A percentile compares a stretch with the other conserved stretches of the same genome.
Evolutionary conservation across 768 basidiomycete genomes (phyloP).

Genomic region (Agaricus subrufescens): DNA sequence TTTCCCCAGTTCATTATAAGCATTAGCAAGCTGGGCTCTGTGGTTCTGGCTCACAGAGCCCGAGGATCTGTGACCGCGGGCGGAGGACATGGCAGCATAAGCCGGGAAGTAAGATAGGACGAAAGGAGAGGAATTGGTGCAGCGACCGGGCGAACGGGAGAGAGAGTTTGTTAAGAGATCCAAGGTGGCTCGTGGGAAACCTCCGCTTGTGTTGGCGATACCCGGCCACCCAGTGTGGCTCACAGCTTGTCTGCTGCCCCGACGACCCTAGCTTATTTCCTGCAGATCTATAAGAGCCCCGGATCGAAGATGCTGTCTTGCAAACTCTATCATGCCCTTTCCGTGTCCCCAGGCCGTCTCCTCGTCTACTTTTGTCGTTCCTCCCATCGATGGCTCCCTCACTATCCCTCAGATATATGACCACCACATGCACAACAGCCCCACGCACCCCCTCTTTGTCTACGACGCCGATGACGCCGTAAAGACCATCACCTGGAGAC

Average conservation of each 20-base stretch:
- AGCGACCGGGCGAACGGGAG: constrained; percentile 20
- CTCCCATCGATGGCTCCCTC: constrained; percentile 27
- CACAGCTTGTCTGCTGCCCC: too few relatives aligned
- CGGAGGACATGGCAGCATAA: constrained; percentile 43
- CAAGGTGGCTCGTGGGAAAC: too few relatives aligned
- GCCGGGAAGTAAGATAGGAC: constrained; percentile 26
- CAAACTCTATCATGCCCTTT: not conserved
- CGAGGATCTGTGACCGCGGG: constrained; percentile 56
- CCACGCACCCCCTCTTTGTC: constrained; percentile 24
- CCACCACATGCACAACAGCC: constrained; percentile 20
- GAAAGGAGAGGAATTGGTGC: constrained; percentile 31
- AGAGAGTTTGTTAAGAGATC: not conserved
- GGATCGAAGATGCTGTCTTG: too few relatives aligned
- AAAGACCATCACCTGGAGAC: constrained; percentile 14
- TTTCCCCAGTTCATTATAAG: constrained; percentile 96
- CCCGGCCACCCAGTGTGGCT: too few relatives aligned
- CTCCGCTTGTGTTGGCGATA: too few relatives aligned
- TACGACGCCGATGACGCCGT: constrained; percentile 14
- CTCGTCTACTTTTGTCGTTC: constrained; percentile 14
- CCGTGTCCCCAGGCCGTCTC: constrained; percentile 9
- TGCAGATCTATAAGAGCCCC: too few relatives aligned
- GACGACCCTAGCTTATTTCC: too few relatives aligned
- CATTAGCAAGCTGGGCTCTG: constrained; percentile 87
- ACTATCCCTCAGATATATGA: constrained; percentile 29
- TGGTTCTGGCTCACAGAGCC: constrained; percentile 67